Evolutionary conservation across 768 basidiomycete genomes (phyloP).

Genomic region (Russula brevipes): DNA sequence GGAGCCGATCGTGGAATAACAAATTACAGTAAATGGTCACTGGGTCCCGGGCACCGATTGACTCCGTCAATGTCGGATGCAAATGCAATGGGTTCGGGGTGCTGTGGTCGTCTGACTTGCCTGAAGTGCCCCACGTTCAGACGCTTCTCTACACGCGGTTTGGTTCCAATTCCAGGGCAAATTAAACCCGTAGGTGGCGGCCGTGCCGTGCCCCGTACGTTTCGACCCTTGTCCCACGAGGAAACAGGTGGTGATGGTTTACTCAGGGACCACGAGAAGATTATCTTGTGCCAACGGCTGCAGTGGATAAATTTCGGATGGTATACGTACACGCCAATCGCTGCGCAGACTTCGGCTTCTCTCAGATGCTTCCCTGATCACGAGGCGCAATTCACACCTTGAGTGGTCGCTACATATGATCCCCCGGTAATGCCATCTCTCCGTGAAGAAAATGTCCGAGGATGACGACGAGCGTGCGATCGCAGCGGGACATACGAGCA

Average conservation of each 20-base stretch:
- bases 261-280: neutral
- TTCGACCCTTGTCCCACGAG: neutral
- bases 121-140: no score
- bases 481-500: neutral
- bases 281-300: neutral
- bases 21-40: neutral
- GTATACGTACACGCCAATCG: neutral
- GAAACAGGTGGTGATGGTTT: no score
- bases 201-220: neutral
- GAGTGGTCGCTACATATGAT: neutral
- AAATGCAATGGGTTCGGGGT: no score
- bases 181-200: neutral
- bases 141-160: neutral
- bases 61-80: no score
- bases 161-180: no score
- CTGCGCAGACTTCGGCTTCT: neutral
- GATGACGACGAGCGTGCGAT: neutral
- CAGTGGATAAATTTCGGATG: neutral
- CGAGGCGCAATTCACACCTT: neutral
- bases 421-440: neutral
- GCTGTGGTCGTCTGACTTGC: neutral
- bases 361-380: neutral
- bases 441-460: neutral
- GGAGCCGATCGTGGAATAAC: neutral
- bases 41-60: no score